These are phyloP conservation scores for Apiospora malaysiana DNA, from an alignment of 2,329 filamentous ascomycete genomes.

Conservation along the genomic window DNA sequence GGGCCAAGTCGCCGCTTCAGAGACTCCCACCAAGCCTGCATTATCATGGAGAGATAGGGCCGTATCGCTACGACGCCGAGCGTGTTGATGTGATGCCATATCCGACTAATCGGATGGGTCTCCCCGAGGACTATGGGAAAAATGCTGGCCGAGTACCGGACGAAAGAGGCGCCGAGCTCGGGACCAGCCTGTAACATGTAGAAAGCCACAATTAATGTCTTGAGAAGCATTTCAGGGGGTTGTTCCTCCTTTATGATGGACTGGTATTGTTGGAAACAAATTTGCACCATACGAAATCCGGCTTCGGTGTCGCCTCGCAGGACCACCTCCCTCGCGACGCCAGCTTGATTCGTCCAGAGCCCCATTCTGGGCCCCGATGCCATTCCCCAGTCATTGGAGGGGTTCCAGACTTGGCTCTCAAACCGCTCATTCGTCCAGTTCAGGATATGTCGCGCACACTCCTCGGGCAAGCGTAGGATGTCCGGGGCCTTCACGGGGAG, in stretches of 20 bases:
- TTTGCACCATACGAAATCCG: constrained; percentile 22
- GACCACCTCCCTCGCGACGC: constrained; percentile 20
- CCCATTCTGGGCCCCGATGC: background rate
- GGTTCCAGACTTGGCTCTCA: constrained; percentile 3
- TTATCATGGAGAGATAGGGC: background rate
- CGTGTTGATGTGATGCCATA: constrained; percentile 14
- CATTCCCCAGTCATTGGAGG: constrained; percentile 6
- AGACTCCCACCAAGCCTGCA: constrained; percentile 17
- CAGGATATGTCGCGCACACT: constrained; percentile 19
- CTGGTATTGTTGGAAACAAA: constrained; percentile 23
- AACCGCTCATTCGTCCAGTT: constrained; percentile 20
- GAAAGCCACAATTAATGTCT: constrained; percentile 21
- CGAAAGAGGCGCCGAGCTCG: constrained; percentile 16
- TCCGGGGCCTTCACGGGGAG: background rate
- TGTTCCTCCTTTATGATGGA: constrained; percentile 8
- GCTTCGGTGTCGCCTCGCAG: constrained; percentile 18
- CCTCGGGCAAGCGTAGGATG: constrained; percentile 17
- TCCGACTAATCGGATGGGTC: constrained; percentile 20
- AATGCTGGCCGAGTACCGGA: constrained; percentile 17
- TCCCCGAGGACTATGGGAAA: constrained; percentile 15
- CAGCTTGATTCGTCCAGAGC: constrained; percentile 20
- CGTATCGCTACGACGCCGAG: constrained; percentile 10
- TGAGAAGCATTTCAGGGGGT: constrained; percentile 17
- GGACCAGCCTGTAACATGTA: constrained; percentile 20
- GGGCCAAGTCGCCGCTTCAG: background rate